Base-by-base conservation (phyloP, 1,139 yeast species). In the Blastobotrys buckinghamii region DNA sequence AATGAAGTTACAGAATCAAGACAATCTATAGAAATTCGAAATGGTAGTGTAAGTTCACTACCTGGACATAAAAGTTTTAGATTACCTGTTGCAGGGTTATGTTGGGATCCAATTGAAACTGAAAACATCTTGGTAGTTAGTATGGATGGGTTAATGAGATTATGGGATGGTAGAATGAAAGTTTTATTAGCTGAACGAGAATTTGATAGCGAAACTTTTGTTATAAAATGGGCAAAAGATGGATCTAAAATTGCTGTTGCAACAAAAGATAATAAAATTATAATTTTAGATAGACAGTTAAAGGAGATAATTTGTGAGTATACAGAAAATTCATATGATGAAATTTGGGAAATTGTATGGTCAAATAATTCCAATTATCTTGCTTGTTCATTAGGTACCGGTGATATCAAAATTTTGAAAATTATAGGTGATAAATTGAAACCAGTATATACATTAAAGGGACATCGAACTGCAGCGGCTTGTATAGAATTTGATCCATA, bases 101-200 rank as follows among this genome's bases (percentile, higher is more conserved):
- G 78, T 1, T 85, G 92, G 89, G 74, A 79, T 50, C 85, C 89
- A 0, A 60, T 60, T 15, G 71, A 74, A 42, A 78, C 77, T 22
- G 70, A 68, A 39, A 66, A 74, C 24, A 70, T 85, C 52, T 85
- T 80, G 1, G 74, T 85, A 1, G 83, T 78, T 15, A 81, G 83
- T 1, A 66, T 76, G 46, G 86, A 82, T 55, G 65, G 64, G 6
- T 62, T 62, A 40, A 63, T 84, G 29, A 76, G 74, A 55, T 59
- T 81, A 9, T 84, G 92, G 92, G 76, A 75, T 50, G 58, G 66
- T 1, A 73, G 75, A 17, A 68, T 65, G 32, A 75, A 75, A 6
- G 62, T 63, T 19, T 59, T 69, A 41, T 67, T 77, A 20, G 67
- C 69, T 34, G 68, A 71, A 52, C 50, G 69, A 50, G 57, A 61